Percentiles rank a stretch among this genome's conserved stretches.
Conservation (phyloP, 2,329 filamentous ascomycete species). For the Ceratocystis destructans region DNA sequence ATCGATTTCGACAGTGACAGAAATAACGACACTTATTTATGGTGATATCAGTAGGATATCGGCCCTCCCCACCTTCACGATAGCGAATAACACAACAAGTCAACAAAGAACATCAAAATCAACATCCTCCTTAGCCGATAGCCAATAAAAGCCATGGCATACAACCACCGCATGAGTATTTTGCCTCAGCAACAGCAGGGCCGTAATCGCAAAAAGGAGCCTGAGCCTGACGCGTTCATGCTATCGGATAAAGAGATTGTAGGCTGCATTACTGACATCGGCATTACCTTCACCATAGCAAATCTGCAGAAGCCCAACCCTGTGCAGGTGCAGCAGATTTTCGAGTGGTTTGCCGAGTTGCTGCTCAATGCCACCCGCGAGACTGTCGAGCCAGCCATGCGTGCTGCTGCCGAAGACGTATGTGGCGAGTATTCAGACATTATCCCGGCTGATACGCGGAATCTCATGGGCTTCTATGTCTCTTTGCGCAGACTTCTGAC, state of each 20-base stretch:
- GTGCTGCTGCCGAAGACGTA: constrained; percentile 75
- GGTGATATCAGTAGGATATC: neutral
- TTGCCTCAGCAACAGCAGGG: constrained; percentile 39
- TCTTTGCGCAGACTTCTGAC: constrained; percentile 64
- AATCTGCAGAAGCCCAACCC: constrained; percentile 92
- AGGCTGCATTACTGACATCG: constrained; percentile 93
- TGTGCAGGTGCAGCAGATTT: constrained; percentile 89
- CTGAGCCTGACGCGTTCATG: constrained; percentile 47
- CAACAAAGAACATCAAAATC: neutral
- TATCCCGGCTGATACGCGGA: constrained; percentile 74
- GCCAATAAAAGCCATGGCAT: constrained; percentile 34
- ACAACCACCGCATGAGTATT: constrained; percentile 48
- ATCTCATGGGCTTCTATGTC: constrained; percentile 91
- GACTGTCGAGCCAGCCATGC: constrained; percentile 89
- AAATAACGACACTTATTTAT: neutral
- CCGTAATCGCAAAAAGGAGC: constrained; percentile 44
- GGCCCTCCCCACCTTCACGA: neutral
- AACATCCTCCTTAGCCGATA: no score
- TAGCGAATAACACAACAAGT: no score
- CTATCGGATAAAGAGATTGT: constrained; percentile 68
- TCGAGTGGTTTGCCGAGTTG: constrained; percentile 93
- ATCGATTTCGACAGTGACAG: neutral
- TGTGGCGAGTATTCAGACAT: constrained; percentile 75
- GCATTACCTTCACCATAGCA: constrained; percentile 70
- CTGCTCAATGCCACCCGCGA: constrained; percentile 89